Evolutionary conservation across 2,329 filamentous ascomycete species (phyloP), one percentile per base, ranked within the genome.

Genomic region (Alternaria arbusti): DNA sequence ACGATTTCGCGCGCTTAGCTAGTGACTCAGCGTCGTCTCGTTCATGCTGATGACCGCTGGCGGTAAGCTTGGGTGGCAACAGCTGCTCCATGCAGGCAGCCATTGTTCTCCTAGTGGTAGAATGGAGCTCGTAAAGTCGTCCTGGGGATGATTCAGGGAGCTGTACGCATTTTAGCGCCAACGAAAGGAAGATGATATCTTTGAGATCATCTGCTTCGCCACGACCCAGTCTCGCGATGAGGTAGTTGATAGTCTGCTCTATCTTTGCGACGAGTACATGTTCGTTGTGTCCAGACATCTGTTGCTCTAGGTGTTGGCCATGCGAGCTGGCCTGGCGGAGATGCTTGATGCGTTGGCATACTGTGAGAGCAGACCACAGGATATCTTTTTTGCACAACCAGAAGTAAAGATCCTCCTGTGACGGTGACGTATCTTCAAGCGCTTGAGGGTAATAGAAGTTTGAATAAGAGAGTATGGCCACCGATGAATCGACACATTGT

Each of bases 301-400:
- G 47, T 10, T 59, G 44, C 17, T 43, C 23, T 11, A 44, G 25
- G 10, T 47, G 26, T 30, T 17, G 36, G 3, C 32, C 28, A 17
- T 22, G 10, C 1, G 46, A 17, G 10, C 23, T n/a, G 15, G 50
- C n/a, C 26, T 59, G 57, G 13, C 45, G 57, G 2, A 57, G 45
- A 11, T 61, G n/a, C 49, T 67, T 76, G 56, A 79, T 72, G 32
- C 74, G 69, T 32, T 72, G 71, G 56, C 77, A 80, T 13, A 78
- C 57, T 20, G 67, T 70, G 6, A 79, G 63, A 6, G 76, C 77
- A 3, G 75, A 73, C 66, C 69, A 74, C 3, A 78, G 52, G 8
- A 78, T 63, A 40, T 79, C 77, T 7, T 66, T 70, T 13, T 75
- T 74, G 58, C 72, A 79, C 30, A 73, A 62, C 1, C 59, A 54